Evolutionary conservation across 2,329 filamentous ascomycete species (phyloP), one percentile per base, ranked within the genome.

Genomic region (Dothidotthia symphoricarpi): DNA sequence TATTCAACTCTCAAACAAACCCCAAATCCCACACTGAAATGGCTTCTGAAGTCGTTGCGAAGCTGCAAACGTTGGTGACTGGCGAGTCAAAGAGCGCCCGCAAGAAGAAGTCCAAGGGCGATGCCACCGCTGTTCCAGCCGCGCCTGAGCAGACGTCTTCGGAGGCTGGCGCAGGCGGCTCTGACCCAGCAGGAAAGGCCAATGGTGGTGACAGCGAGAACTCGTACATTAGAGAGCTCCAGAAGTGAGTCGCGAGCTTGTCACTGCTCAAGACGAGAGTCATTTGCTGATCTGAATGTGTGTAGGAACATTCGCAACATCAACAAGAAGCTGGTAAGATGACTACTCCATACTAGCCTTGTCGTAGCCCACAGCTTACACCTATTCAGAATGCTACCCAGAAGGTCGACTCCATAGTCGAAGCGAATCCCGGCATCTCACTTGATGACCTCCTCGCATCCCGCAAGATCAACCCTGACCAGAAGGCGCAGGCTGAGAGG

Each of bases 321-420:
- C 61, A 86, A 83, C 75, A 97, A 96, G 80, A 96, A 96, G 73
- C 83, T 97, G 59, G 88, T 95, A 71, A 73, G 86, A 74, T 17
- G 13, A 19, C 5, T 24, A 28, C 19, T 14, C n/a, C 31, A 7
- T 22, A 26, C 27, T 39, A 38, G 36, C 35, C 36, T 41, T 10
- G 14, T 13, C 17, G 13, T 11, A 31, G 26, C 26, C n/a, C 41
- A 22, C 35, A 45, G 45, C 55, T 65, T 24, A 60, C 51, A 42
- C 37, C 17, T 27, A 24, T 43, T 19, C 48, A 88, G 83, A 74
- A 77, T 63, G 82, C 83, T 64, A 82, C 82, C 51, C 77, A 80
- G 55, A 89, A 86, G 71, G 83, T 85, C 61, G 84, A 89, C 54
- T 59, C 74, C 33, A 72, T 90, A 53, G 73, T 89, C 51, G 76